These are phyloP conservation scores for Saccharomycopsis olivae DNA, from an alignment of 805 yeast species.

Conservation along the genomic window DNA sequence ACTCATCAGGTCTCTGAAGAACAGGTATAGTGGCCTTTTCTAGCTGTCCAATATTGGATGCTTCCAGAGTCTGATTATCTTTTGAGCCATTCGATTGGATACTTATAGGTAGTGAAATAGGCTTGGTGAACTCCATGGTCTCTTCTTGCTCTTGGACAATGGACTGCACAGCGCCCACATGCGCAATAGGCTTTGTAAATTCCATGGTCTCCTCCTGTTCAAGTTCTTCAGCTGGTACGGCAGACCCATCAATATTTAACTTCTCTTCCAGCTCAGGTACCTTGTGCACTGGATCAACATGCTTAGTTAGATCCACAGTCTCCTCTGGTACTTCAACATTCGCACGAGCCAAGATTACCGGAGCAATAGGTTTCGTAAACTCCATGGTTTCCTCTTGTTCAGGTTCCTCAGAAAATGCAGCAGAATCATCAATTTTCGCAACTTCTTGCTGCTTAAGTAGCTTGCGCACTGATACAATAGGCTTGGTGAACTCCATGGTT, in stretches of 20 bases:
- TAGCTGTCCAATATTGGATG: too few species aligned
- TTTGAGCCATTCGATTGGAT: too few species aligned
- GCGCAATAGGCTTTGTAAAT: constrained; percentile 19
- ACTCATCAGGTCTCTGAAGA: too few species aligned
- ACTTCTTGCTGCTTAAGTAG: too few species aligned
- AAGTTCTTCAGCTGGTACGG: neutral
- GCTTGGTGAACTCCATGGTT: constrained; percentile 18
- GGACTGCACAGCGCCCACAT: neutral
- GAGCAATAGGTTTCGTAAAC: constrained; percentile 11
- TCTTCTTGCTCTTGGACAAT: constrained; percentile 7
- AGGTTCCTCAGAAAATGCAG: neutral
- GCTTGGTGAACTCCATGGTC: constrained; percentile 26
- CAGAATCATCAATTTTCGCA: constrained; percentile 1
- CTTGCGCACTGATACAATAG: constrained; percentile 2
- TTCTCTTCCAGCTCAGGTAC: too few species aligned
- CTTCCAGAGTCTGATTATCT: too few species aligned
- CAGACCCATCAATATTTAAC: neutral
- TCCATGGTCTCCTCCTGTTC: constrained; percentile 24
- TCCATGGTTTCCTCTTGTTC: constrained; percentile 17
- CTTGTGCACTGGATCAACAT: too few species aligned
- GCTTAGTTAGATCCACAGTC: too few species aligned
- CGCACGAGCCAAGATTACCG: neutral
- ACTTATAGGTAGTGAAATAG: constrained; percentile 4
- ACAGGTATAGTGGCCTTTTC: too few species aligned
- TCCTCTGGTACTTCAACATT: neutral